Base-by-base conservation (phyloP, 1,284 basidiomycete genomes). In the Puccinia hordei region DNA sequence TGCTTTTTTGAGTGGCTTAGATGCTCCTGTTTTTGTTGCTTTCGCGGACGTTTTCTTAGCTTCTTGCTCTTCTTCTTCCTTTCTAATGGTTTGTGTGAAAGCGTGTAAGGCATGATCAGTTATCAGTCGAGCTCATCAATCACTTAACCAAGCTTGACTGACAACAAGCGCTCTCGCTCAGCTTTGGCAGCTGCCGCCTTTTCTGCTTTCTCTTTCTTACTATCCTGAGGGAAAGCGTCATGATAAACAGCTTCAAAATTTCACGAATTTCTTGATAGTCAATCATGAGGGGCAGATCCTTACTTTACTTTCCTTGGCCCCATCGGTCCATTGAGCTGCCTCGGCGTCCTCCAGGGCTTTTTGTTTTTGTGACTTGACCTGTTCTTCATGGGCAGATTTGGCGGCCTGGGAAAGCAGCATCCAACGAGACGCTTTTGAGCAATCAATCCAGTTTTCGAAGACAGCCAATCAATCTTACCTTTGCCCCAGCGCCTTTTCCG, bases 141-240 rank as follows among this genome's bases (percentile, higher is more conserved):
- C 30, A 33, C n/a, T n/a, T 8, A n/a, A 27, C 55, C 27, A 19
- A 57, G 24, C 15, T 35, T 66, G 8, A 80, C 78, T 80, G 12
- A 80, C 78, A 80, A 73, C n/a, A 80, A 65, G 22, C 78, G 55
- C 15, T 80, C 78, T 27, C 78, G 53, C 41, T 80, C 78, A 27
- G 78, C 78, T 38, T 73, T 73, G 30, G 61, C 59, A 38, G 78
- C 78, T 15, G 78, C 78, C 17, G 78, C 78, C 44, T 80, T 80
- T 38, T 72, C 78, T 12, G 78, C 78, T 38, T 80, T 80, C 19
- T 80, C 78, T 24, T 65, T 61, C 59, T 80, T 80, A 33, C 51
- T 65, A 41, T 41, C 59, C 71, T 80, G 57, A 27, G 30, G 33
- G 49, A 38, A 44, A 69, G 66, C 24, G 27, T 27, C 22, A 53